Evolutionary conservation across 352 stramenopile species (phyloP).

Genomic region (Phytophthora melonis): DNA sequence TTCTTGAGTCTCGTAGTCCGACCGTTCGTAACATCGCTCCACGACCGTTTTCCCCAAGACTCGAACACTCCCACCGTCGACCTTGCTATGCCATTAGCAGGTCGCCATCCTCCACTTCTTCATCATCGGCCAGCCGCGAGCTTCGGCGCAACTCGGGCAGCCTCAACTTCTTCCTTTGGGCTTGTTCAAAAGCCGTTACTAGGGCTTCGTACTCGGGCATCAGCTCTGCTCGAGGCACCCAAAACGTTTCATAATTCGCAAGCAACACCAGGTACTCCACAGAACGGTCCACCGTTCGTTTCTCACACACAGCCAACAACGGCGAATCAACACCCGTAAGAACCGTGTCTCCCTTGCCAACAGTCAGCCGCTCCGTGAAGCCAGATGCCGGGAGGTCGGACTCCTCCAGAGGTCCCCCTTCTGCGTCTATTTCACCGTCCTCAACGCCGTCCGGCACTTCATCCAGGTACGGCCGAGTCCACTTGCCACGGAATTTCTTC

Average conservation of each 20-base stretch:
- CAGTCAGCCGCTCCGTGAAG: not conserved
- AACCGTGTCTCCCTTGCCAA: not conserved
- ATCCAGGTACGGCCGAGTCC: not conserved
- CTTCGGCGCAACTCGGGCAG: constrained; percentile 1
- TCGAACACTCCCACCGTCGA: not conserved
- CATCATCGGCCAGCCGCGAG: not conserved
- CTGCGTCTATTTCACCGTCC: not conserved
- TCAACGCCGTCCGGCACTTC: not conserved
- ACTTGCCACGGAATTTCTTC: constrained; percentile 3
- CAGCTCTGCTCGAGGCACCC: not conserved
- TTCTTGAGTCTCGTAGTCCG: not conserved
- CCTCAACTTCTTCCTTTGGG: not conserved
- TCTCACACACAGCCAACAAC: not conserved
- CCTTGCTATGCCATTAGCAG: not conserved
- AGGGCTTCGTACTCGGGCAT: not conserved
- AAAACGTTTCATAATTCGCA: constrained; percentile 11
- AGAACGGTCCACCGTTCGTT: not conserved
- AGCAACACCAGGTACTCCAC: constrained; percentile 1
- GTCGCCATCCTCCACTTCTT: constrained; percentile 4
- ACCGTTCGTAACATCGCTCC: not conserved
- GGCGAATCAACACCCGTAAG: not conserved
- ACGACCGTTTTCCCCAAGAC: not conserved
- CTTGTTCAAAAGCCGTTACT: not conserved
- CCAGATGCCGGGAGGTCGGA: not conserved
- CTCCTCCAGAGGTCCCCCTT: not conserved